These are phyloP conservation scores for Maudiozyma saulgeensis DNA, from an alignment of 805 yeast species.

Conservation along the genomic window DNA sequence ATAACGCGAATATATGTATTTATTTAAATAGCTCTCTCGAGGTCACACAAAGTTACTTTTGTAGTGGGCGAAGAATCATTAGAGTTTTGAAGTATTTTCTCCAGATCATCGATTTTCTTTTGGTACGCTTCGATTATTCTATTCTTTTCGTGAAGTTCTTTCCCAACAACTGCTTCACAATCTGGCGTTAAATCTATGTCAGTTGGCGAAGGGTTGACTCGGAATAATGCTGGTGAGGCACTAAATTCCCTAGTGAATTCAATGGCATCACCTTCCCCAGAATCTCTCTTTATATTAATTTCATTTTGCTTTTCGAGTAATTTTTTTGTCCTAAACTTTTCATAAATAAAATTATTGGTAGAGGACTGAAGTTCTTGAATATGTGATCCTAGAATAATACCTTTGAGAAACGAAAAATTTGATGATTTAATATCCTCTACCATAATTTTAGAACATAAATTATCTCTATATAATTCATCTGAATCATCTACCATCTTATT, in stretches of 20 bases:
- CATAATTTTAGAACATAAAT: constrained; percentile 60
- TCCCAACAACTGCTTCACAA: background rate
- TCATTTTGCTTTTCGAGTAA: constrained; percentile 35
- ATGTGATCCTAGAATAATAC: constrained; percentile 67
- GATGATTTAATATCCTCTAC: constrained; percentile 50
- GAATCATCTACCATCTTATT: constrained; percentile 19
- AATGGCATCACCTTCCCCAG: background rate
- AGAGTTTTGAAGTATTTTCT: constrained; percentile 8
- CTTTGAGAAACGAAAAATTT: constrained; percentile 63
- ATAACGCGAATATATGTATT: background rate
- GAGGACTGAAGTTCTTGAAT: constrained; percentile 73
- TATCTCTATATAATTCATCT: constrained; percentile 35
- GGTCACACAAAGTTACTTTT: background rate
- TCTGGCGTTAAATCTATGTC: background rate
- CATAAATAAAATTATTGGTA: constrained; percentile 69
- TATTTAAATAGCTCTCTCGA: background rate
- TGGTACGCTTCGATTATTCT: constrained; percentile 19
- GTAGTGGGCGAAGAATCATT: constrained; percentile 6
- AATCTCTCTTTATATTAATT: background rate
- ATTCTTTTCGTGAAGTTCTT: constrained; percentile 17
- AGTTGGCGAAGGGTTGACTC: background rate
- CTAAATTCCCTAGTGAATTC: background rate
- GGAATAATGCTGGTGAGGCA: background rate
- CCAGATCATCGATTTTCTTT: constrained; percentile 13
- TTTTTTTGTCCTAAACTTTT: constrained; percentile 65